Evolutionary conservation across 345 rosid species (phyloP).

Genomic region (Hibiscus trionum): DNA sequence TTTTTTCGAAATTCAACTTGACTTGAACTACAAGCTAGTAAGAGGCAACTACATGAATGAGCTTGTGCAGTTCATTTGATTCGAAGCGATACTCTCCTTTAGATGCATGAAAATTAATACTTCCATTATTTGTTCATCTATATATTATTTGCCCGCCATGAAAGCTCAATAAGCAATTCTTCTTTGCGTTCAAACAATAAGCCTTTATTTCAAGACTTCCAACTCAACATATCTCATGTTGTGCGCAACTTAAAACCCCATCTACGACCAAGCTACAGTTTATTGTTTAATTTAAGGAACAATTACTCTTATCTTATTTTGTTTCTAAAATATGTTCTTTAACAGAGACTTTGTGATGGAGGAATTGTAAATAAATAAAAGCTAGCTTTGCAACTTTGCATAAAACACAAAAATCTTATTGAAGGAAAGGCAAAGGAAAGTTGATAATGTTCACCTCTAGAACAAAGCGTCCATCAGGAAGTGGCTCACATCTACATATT

Average conservation of each 20-base stretch:
- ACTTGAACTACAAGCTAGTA: no score
- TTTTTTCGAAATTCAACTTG: no score
- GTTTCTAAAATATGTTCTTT: neutral
- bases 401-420: neutral
- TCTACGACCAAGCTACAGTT: neutral
- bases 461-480: slow-evolving; percentile 83
- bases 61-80: no score
- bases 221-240: neutral
- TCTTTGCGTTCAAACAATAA: neutral
- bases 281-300: neutral
- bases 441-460: slow-evolving; percentile 46
- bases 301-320: neutral
- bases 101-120: no score
- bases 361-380: neutral
- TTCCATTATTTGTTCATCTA: no score
- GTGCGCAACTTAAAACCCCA: neutral
- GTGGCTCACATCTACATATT: slow-evolving; percentile 75
- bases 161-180: neutral
- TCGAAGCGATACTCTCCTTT: no score
- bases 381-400: neutral
- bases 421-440: neutral
- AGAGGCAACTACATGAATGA: no score
- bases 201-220: neutral
- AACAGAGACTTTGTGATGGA: neutral
- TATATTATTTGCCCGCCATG: neutral